Evolutionary conservation across 768 basidiomycete species (phyloP).

Genomic region (Leccinum pellstonianum): DNA sequence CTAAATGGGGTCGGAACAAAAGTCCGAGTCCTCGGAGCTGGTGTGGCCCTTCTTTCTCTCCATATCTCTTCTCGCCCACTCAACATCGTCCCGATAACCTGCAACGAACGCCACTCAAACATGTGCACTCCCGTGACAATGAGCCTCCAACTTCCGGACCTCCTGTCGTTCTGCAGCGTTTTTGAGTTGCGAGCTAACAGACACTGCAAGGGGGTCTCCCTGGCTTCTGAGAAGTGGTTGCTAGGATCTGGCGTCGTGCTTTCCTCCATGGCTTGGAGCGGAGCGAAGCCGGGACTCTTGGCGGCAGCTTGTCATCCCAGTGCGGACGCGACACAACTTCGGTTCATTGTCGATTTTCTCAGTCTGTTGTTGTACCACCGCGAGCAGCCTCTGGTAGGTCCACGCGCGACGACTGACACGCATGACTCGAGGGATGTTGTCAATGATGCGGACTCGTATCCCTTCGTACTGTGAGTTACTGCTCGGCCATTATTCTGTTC

Average conservation of each 20-base stretch:
- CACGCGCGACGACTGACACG: background rate
- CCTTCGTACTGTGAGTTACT: conserved; percentile 24
- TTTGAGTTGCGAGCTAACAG: conserved; percentile 31
- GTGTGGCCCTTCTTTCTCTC: conserved; percentile 9
- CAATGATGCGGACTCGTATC: background rate
- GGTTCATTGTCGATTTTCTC: conserved; percentile 50
- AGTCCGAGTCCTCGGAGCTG: conserved; percentile 20
- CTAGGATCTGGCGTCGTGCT: conserved; percentile 21
- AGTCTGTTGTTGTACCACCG: conserved; percentile 42
- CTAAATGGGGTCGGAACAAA: background rate
- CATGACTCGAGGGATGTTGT: background rate
- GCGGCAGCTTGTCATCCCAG: conserved; percentile 59
- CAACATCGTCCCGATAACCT: background rate
- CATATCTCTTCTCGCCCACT: background rate
- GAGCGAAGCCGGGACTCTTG: conserved; percentile 47
- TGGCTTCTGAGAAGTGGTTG: conserved; percentile 32
- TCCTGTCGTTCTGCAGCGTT: conserved; percentile 22
- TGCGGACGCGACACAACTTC: conserved; percentile 55
- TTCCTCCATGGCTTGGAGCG: conserved; percentile 23
- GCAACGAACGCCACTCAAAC: conserved; percentile 1
- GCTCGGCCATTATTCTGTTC: background rate
- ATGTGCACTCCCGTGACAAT: conserved; percentile 9
- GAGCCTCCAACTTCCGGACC: conserved; percentile 34
- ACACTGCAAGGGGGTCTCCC: conserved; percentile 29
- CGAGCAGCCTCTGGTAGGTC: conserved; percentile 15